Conservation (phyloP, 2,329 filamentous ascomycete species). For the Hypoxylon sp. region DNA sequence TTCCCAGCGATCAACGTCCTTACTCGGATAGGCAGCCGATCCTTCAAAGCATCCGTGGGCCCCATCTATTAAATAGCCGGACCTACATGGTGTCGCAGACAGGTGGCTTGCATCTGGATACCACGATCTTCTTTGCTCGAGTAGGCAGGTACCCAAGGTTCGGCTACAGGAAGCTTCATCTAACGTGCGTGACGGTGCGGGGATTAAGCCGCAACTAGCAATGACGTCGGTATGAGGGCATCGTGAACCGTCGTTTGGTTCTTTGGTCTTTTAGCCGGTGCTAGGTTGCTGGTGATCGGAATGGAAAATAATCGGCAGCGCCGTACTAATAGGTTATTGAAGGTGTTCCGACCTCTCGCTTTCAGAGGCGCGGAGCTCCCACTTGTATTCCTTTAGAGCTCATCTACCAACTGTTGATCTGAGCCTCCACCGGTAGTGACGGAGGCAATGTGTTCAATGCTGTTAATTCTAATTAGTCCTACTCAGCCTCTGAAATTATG, state of each 20-base stretch:
- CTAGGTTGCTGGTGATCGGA: background rate
- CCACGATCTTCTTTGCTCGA: slow-evolving; percentile 6
- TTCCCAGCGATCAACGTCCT: slow-evolving; percentile 20
- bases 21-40: slow-evolving; percentile 38
- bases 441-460: background rate
- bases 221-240: slow-evolving; percentile 30
- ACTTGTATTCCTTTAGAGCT: background rate
- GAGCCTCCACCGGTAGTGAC: background rate
- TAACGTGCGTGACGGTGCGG: slow-evolving; percentile 35
- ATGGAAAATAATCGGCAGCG: background rate
- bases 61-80: slow-evolving; percentile 11
- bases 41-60: background rate
- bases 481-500: background rate
- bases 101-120: slow-evolving; percentile 37
- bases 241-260: background rate
- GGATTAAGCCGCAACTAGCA: slow-evolving; percentile 31
- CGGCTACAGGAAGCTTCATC: slow-evolving; percentile 29
- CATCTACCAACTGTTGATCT: background rate
- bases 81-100: slow-evolving; percentile 23
- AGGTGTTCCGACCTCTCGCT: background rate
- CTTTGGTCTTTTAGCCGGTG: background rate
- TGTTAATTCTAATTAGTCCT: background rate
- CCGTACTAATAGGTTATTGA: background rate
- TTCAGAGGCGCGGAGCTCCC: background rate
- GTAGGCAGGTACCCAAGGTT: slow-evolving; percentile 19